phyloP scores from a whole-genome alignment of 106 monocot genomes.

The Platanthera zijinensis region DNA sequence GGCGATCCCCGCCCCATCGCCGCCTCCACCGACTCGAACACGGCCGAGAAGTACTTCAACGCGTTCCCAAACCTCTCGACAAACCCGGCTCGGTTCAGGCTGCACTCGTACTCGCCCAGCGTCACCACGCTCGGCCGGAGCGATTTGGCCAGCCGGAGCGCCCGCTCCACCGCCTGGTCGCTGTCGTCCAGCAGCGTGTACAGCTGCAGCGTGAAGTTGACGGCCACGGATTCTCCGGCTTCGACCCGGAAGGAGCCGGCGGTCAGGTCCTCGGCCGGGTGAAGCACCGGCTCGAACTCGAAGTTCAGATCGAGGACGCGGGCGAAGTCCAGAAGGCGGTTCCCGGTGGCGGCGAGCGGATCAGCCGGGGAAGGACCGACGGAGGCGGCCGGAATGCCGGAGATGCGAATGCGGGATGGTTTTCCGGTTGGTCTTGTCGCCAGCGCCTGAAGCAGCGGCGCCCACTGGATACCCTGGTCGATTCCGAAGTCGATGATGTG shows the following conservation, averaged over 20 bases:
- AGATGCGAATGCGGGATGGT: conserved; percentile 61
- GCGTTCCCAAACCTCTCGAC: conserved; percentile 49
- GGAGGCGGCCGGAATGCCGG: conserved; percentile 65
- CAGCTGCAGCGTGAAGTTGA: conserved; percentile 96
- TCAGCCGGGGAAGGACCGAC: conserved; percentile 31
- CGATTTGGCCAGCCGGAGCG: conserved; percentile 52
- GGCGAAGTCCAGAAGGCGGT: conserved; percentile 70
- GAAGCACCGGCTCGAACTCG: conserved; percentile 70
- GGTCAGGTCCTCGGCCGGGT: conserved; percentile 44
- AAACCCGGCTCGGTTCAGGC: conserved; percentile 46
- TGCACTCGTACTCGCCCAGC: conserved; percentile 70
- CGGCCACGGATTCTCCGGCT: conserved; percentile 57
- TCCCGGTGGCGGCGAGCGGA: conserved; percentile 54
- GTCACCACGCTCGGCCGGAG: conserved; percentile 71
- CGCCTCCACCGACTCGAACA: conserved; percentile 79
- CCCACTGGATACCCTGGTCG: conserved; percentile 87
- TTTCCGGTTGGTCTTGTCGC: conserved; percentile 71
- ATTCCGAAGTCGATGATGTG: conserved; percentile 94
- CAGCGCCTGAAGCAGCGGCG: conserved; percentile 85
- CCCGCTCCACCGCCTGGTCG: conserved; percentile 19
- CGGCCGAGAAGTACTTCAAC: conserved; percentile 51
- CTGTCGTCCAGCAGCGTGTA: conserved; percentile 47
- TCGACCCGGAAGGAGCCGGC: conserved; percentile 34
- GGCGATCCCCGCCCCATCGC: conserved; percentile 53
- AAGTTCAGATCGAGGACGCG: conserved; percentile 60